Evolutionary conservation across 2,329 filamentous ascomycete genomes (phyloP).

Genomic region (Exophiala sideris): DNA sequence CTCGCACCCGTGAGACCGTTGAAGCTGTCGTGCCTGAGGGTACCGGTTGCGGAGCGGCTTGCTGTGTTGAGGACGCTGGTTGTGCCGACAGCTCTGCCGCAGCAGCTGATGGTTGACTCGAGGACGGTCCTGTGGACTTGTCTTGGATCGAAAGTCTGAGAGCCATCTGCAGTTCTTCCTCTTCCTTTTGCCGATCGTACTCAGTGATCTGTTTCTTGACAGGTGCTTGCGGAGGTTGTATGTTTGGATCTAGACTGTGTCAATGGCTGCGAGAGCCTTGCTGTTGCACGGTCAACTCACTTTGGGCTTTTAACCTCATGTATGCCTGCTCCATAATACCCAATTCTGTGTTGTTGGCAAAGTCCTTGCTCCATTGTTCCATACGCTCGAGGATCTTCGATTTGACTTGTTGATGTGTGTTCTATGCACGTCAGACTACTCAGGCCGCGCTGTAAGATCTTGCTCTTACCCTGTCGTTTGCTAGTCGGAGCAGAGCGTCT

Average conservation of each 20-base stretch:
- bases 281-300: conserved; percentile 38
- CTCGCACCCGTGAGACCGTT: conserved; percentile 89
- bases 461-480: conserved; percentile 67
- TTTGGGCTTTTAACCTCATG: conserved; percentile 73
- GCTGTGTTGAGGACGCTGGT: conserved; percentile 35
- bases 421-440: conserved; percentile 45
- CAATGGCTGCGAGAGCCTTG: background rate
- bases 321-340: conserved; percentile 98
- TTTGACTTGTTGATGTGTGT: conserved; percentile 94
- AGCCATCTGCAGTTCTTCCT: conserved; percentile 95
- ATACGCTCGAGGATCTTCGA: conserved; percentile 95
- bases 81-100: conserved; percentile 37
- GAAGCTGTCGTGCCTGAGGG: conserved; percentile 88
- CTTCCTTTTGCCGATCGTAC: conserved; percentile 86
- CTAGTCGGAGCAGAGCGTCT: conserved; percentile 84
- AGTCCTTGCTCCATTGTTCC: conserved; percentile 96
- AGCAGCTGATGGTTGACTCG: conserved; percentile 38
- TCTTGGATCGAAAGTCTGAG: conserved; percentile 90
- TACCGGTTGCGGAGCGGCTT: conserved; percentile 54
- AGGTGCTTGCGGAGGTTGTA: conserved; percentile 88
- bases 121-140: conserved; percentile 49
- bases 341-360: conserved; percentile 79
- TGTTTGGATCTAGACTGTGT: conserved; percentile 66
- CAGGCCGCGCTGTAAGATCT: background rate
- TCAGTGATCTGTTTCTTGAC: conserved; percentile 90